Evolutionary conservation across 164 flowering plant genomes (phyloP).

Genomic region (Chimonanthus praecox): DNA sequence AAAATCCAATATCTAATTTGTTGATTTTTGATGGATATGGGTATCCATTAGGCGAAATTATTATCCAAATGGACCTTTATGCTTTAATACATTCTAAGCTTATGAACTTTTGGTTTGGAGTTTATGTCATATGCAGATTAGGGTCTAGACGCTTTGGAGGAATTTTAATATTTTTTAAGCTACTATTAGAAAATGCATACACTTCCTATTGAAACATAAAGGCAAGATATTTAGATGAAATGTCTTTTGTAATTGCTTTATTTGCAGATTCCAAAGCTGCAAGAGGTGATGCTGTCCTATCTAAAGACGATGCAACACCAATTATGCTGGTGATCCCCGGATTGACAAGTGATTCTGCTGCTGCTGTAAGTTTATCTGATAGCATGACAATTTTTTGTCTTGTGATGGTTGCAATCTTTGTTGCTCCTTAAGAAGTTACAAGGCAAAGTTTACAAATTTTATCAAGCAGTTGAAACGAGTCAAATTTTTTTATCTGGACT

Average conservation of each 20-base stretch:
- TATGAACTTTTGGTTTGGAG: background rate
- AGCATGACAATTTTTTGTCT: no score
- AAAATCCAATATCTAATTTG: no score
- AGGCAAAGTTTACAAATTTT: background rate
- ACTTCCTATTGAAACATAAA: background rate
- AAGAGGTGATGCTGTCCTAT: constrained; percentile 26
- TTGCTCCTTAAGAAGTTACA: background rate
- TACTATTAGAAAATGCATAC: background rate
- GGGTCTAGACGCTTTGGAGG: constrained; percentile 1
- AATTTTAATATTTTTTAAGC: background rate
- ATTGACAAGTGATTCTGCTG: constrained; percentile 78
- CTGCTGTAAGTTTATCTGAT: constrained; percentile 51
- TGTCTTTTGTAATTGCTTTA: constrained; percentile 6
- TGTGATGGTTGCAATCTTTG: background rate
- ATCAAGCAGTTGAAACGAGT: background rate
- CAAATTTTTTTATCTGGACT: background rate
- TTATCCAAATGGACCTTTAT: background rate
- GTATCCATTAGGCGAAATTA: background rate
- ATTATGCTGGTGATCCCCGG: constrained; percentile 85
- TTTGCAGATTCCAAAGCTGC: constrained; percentile 27
- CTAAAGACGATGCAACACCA: constrained; percentile 68
- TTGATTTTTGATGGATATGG: background rate
- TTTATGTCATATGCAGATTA: background rate
- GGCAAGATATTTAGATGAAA: background rate
- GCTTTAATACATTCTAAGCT: background rate